Base-by-base conservation (phyloP, 139 green algal species). In the Chlamydomonas sphaeroides region DNA sequence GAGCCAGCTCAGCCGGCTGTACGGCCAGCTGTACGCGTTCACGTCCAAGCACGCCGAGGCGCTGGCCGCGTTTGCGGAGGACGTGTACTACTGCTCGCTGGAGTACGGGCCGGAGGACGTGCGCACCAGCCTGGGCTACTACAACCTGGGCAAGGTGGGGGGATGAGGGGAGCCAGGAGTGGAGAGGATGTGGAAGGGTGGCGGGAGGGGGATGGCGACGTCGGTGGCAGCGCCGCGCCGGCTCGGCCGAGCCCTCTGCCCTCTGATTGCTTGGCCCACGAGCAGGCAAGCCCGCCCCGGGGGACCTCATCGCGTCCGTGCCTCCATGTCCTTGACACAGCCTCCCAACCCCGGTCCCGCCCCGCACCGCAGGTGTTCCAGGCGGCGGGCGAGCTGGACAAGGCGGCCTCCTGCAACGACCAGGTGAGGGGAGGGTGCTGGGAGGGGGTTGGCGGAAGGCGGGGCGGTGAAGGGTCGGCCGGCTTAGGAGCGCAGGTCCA, bases 11-110 rank as follows among this genome's bases (percentile, higher is more conserved):
- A 92, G 80, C 77, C 69, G 94, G 17, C 84, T 96, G 69, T 96
- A 94, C 79, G 94, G 94, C 42, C 93, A 96, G 88, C 89, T 97
- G 75, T 94, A 96, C 68, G 90, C 93, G 2, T 87, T 95, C 76
- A 88, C 90, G 85, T 86, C 71, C 41, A 90, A 88, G 53, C 83
- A 91, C 38, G 41, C 74, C 5, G 89, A 93, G 63, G 88, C 91
- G 23, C 79, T 95, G 32, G 67, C 82, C 41, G 83, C 88, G 0
- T 96, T 96, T 84, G 90, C 90, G 14, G 91, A 96, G 71, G 93
- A 97, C 71, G 92, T 96, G 33, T 97, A 95, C 87, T 91, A 95
- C 73, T 97, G 91, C 80, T 86, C 88, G 5, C 78, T 95, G 33
- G 93, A 96, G 78, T 94, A 97, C 73, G 94, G 94, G 25, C 86